Evolutionary conservation across 805 yeast species (phyloP), one percentile per base, ranked within the genome.

Genomic region (Blastobotrys chiropterorum): DNA sequence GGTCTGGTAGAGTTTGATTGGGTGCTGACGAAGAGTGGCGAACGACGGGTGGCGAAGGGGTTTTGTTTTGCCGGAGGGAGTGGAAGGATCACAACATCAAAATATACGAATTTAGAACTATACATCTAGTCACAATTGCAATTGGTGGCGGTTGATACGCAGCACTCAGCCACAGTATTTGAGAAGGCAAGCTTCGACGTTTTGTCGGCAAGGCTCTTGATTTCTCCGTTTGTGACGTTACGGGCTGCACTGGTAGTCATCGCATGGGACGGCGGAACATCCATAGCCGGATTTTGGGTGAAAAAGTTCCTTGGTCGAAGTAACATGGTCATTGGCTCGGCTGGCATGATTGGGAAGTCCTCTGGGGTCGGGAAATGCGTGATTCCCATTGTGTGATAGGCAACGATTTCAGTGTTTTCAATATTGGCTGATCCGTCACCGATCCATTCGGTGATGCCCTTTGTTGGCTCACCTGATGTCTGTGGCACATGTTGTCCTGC

Each of bases 271-370:
- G 92, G 90, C 60, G 76, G 79, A 54, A 86, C 79, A 62, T 86
- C 94, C 59, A 86, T 74, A 49, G 80, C 85, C 31, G 95, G 94
- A 68, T 85, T 86, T 67, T 83, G 86, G 45, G 75, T 70, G 76
- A 86, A 86, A 73, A 86, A 82, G 70, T 86, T 81, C 67, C 92
- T 77, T 60, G 94, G 94, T 69, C 90, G 79, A 66, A 86, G 73
- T 72, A 83, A 72, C 59, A 86, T 73, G 54, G 84, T 80, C 62
- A 86, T 82, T 62, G 88, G 85, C 71, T 86, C 95, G 47, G 89
- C 85, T 46, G 94, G 94, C 94, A 86, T 86, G 57, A 86, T 79
- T 52, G 94, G 94, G 83, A 85, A 86, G 69, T 86, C 95, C 72
- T 86, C 94, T 54, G 94, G 92, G 13, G 90, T 83, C 54, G 95